These are phyloP conservation scores for Chenopodium formosanum DNA, from an alignment of 148 eudicot species.

Conservation along the genomic window DNA sequence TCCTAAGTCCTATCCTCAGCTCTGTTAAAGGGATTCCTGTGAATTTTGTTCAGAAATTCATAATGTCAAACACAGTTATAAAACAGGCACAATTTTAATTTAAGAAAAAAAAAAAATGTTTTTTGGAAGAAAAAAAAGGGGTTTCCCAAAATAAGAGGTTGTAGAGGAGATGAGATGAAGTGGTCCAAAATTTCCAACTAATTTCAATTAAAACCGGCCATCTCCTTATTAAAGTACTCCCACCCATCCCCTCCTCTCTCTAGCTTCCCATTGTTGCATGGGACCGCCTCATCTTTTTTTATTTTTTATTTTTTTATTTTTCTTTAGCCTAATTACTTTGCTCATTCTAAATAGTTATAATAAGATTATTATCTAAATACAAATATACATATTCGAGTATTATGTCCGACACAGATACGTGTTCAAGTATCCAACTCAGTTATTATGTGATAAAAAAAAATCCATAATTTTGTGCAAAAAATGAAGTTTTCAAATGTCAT, in stretches of 20 bases:
- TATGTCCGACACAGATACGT: no score
- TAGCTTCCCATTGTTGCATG: constrained; percentile 9
- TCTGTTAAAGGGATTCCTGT: constrained; percentile 15
- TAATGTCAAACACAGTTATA: constrained; percentile 19
- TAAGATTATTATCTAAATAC: neutral
- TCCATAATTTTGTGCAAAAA: no score
- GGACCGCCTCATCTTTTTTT: constrained; percentile 34
- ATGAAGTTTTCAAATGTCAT: no score
- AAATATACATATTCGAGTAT: no score
- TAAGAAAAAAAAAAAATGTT: no score
- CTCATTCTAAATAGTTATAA: neutral
- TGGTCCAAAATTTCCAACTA: constrained; percentile 64
- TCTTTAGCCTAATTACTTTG: no score
- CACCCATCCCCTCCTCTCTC: constrained; percentile 6
- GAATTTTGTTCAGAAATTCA: constrained; percentile 29
- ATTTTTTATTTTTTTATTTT: neutral
- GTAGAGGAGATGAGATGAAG: constrained; percentile 32
- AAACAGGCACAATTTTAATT: no score
- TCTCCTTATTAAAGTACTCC: constrained; percentile 20
- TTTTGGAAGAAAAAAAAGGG: neutral
- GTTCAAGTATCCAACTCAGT: no score
- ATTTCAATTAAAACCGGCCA: constrained; percentile 49
- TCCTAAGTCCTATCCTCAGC: neutral
- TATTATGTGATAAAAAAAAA: no score
- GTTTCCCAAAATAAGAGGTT: constrained; percentile 36